Conservation (phyloP, 2,329 filamentous ascomycete species). For the Sphaerulina populicola region DNA sequence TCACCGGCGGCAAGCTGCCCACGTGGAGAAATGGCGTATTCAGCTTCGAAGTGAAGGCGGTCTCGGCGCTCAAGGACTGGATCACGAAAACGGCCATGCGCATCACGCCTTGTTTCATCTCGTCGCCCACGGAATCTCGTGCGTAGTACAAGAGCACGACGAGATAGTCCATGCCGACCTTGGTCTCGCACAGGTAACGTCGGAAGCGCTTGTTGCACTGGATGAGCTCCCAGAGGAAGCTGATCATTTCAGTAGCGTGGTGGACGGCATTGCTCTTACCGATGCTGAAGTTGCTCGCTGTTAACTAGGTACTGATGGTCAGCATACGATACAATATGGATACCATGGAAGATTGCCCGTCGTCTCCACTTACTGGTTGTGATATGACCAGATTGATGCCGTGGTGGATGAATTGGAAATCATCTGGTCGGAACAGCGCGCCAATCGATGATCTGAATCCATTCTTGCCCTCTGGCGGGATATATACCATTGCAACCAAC, state of each 20-base stretch:
- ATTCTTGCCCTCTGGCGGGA: conserved; percentile 54
- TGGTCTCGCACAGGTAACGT: conserved; percentile 93
- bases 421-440: conserved; percentile 80
- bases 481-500: conserved; percentile 48
- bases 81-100: conserved; percentile 96
- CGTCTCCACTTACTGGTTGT: conserved; percentile 53
- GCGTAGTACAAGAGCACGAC: conserved; percentile 87
- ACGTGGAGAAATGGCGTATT: conserved; percentile 85
- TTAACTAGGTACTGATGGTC: conserved; percentile 50
- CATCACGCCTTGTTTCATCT: conserved; percentile 82
- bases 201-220: conserved; percentile 98
- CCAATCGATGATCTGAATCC: conserved; percentile 89
- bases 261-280: conserved; percentile 70
- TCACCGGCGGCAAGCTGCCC: conserved; percentile 72
- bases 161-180: conserved; percentile 85
- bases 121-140: conserved; percentile 76
- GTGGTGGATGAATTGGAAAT: conserved; percentile 77
- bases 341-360: background rate
- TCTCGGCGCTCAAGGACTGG: conserved; percentile 88
- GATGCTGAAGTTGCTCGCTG: conserved; percentile 74
- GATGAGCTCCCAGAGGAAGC: conserved; percentile 93
- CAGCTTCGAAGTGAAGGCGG: conserved; percentile 78
- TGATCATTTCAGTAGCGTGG: conserved; percentile 90
- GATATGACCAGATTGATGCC: conserved; percentile 54
- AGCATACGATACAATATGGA: conserved; percentile 14